Base-by-base conservation (phyloP, 306 rosid genomes). In the Prosopis cineraria region DNA sequence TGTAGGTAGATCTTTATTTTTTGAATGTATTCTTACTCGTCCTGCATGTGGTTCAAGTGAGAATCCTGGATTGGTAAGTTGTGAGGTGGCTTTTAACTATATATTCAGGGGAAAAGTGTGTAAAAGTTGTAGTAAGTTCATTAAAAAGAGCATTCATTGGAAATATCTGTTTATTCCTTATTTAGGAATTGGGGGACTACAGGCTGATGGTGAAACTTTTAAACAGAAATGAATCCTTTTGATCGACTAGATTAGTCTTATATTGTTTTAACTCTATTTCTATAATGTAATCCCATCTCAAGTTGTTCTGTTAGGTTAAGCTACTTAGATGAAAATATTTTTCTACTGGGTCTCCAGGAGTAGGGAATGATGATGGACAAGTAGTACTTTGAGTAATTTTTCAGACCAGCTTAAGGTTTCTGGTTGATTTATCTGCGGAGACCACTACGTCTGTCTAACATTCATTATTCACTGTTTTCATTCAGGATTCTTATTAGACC, bases 401-500 rank as follows among this genome's bases (percentile, higher is more conserved):
- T 64, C 64, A 7, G 31, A 27, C 72, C 63, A 76, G 34, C 64
- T 62, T 33, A 41, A 70, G 29, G 34, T 74, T 65, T 70, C n/a
- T 37, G 43, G 59, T 37, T 4, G 37, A 34, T 19, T 78, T 6
- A 11, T 73, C 45, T 43, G 16, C 65, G 62, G 70, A 83, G 80
- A 75, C 22, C 70, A 47, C 79, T 62, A 47, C 45, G 55, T 55
- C 43, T 79, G 62, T 68, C 67, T 65, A 50, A 78, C 55, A 50
- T 40, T 19, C 31, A 64, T 77, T 73, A 29, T 78, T 78, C 41
- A n/a, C 40, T 68, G 20, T 34, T 87, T 74, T 55, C 79, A 70
- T 84, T 70, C 94, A 96, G 99, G 93, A 86, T 96, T 84, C 93
- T 96, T 72, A 96, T 96, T 71, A 84, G 99, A 82, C 99, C 99